Conservation (phyloP, 169 alveolate genomes). For the Sarcocystis neurona region DNA sequence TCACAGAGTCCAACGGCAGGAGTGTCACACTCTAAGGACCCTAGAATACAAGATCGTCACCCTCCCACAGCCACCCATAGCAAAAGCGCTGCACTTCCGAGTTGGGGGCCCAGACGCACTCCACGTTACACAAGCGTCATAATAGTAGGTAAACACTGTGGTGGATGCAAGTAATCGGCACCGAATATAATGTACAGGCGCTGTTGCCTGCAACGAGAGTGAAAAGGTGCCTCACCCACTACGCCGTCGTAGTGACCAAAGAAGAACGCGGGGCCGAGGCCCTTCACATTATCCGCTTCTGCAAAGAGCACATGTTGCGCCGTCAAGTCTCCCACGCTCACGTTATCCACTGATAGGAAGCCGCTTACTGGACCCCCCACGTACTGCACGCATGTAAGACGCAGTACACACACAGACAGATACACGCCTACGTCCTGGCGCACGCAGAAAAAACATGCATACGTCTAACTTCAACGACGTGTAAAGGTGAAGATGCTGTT, state of each 20-base stretch:
- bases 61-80: too few species aligned
- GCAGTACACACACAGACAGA: neutral
- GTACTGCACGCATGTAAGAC: constrained; percentile 50
- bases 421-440: too few species aligned
- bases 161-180: too few species aligned
- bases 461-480: neutral
- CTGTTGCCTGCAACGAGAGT: too few species aligned
- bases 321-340: constrained; percentile 70
- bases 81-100: too few species aligned
- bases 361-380: constrained; percentile 83
- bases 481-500: neutral
- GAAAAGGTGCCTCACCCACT: constrained; percentile 68
- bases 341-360: constrained; percentile 73
- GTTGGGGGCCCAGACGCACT: too few species aligned
- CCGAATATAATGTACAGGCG: too few species aligned
- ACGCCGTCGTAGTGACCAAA: constrained; percentile 84
- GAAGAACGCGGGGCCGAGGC: constrained; percentile 76
- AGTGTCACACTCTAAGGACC: too few species aligned
- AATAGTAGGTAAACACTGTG: too few species aligned
- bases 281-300: constrained; percentile 71
- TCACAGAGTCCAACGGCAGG: too few species aligned
- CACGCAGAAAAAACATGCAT: neutral
- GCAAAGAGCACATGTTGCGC: constrained; percentile 74
- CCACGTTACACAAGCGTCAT: too few species aligned
- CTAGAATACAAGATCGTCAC: too few species aligned